Conservation (phyloP, 169 alveolate species). For the Eimeria maxima region DNA sequence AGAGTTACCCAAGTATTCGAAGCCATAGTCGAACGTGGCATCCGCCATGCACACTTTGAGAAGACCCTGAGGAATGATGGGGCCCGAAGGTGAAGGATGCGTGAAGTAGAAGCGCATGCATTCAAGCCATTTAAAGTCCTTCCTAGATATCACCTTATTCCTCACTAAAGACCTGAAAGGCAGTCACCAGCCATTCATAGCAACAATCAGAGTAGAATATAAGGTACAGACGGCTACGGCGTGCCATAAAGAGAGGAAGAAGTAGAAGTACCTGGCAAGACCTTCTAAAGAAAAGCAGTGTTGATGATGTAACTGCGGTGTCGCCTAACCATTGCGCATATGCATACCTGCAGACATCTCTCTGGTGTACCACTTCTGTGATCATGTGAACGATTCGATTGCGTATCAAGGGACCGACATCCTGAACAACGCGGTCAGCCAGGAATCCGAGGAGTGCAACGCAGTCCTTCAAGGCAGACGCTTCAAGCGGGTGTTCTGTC, state of each 20-base stretch:
- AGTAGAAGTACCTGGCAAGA: neutral
- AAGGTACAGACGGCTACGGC: neutral
- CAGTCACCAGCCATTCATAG: neutral
- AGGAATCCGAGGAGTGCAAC: slow-evolving; percentile 89
- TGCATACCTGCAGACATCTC: slow-evolving; percentile 95
- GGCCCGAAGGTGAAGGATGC: slow-evolving; percentile 87
- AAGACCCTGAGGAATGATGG: slow-evolving; percentile 87
- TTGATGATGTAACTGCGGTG: neutral
- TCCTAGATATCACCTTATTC: slow-evolving; percentile 74
- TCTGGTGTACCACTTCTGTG: slow-evolving; percentile 98
- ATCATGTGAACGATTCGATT: slow-evolving; percentile 96
- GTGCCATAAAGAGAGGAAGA: neutral
- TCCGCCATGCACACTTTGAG: slow-evolving; percentile 92
- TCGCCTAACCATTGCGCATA: neutral
- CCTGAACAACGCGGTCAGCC: slow-evolving; percentile 95
- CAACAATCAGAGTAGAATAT: neutral
- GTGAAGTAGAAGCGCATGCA: slow-evolving; percentile 97
- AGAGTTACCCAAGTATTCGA: slow-evolving; percentile 97
- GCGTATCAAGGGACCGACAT: slow-evolving; percentile 93
- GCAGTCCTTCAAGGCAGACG: slow-evolving; percentile 82
- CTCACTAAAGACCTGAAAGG: slow-evolving; percentile 42
- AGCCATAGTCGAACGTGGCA: slow-evolving; percentile 98
- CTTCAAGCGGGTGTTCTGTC: slow-evolving; percentile 54
- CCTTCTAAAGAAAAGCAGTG: neutral
- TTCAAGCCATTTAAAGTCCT: slow-evolving; percentile 97